A percentile compares a stretch with the other conserved stretches of the same genome.
Evolutionary conservation across 164 flowering plant species (phyloP).

Genomic region (Pachysandra terminalis): DNA sequence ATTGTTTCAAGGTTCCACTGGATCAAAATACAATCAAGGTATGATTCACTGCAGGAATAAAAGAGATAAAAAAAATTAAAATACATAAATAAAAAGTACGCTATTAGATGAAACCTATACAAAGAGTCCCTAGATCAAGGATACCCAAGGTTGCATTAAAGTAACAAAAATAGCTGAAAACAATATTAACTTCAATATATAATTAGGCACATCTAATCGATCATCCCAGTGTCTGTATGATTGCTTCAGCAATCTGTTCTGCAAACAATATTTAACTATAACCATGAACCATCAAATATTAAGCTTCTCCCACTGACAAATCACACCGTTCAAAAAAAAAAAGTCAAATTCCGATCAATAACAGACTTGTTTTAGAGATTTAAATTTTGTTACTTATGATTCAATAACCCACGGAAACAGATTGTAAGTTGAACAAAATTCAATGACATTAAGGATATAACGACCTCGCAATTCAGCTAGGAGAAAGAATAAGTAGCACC

Average conservation of each 20-base stretch:
- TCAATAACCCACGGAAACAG: background rate
- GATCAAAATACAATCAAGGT: constrained; percentile 27
- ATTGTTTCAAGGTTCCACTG: constrained; percentile 48
- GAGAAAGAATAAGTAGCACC: background rate
- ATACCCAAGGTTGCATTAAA: background rate
- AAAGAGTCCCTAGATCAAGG: background rate
- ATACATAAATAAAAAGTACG: background rate
- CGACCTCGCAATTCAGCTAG: background rate
- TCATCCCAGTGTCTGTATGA: too few relatives aligned
- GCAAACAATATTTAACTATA: too few relatives aligned
- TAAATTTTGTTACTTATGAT: too few relatives aligned
- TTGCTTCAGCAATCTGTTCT: too few relatives aligned
- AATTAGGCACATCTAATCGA: too few relatives aligned
- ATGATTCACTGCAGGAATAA: constrained; percentile 45
- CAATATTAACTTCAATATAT: too few relatives aligned
- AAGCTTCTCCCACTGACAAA: too few relatives aligned
- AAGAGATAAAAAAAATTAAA: constrained; percentile 1
- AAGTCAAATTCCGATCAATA: too few relatives aligned
- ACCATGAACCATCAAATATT: too few relatives aligned
- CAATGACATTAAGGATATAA: background rate
- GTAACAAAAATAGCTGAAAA: background rate
- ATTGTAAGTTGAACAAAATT: background rate
- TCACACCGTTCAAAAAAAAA: too few relatives aligned
- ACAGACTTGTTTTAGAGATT: too few relatives aligned
- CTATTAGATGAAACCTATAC: background rate